phyloP scores from a whole-genome alignment of 768 basidiomycete genomes.

The Lactarius tabidus region DNA sequence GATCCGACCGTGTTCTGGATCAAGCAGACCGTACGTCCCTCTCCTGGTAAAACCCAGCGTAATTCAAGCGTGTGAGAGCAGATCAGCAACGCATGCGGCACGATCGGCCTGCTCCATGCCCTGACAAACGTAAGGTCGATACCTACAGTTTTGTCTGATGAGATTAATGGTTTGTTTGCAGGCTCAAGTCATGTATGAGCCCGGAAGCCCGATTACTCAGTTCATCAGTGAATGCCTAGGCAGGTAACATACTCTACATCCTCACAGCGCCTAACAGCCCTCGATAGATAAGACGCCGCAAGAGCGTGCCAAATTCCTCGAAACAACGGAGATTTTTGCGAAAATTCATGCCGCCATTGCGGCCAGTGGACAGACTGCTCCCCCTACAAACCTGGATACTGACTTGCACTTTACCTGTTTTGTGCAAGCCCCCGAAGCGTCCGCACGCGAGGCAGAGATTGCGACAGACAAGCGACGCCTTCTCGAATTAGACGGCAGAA shows the following conservation, averaged over 20 bases:
- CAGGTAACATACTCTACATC: constrained; percentile 26
- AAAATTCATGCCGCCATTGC: constrained; percentile 73
- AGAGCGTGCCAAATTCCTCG: constrained; percentile 72
- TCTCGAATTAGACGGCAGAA: constrained; percentile 80
- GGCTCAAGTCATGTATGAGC: constrained; percentile 49
- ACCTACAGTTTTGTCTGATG: background rate
- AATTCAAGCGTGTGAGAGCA: constrained; percentile 7
- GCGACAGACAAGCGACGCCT: constrained; percentile 40
- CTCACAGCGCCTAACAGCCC: background rate
- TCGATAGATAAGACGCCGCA: constrained; percentile 57
- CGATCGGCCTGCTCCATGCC: constrained; percentile 36
- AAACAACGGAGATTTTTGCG: constrained; percentile 71
- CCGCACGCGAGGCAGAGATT: constrained; percentile 32
- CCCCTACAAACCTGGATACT: constrained; percentile 60
- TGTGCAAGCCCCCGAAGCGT: constrained; percentile 56
- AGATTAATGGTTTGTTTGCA: constrained; percentile 29
- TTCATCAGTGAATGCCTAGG: constrained; percentile 67
- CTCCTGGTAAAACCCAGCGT: background rate
- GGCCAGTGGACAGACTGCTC: constrained; percentile 59
- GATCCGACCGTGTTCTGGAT: constrained; percentile 78
- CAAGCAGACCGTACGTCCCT: constrained; percentile 72
- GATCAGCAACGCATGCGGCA: constrained; percentile 35
- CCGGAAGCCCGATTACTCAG: constrained; percentile 55
- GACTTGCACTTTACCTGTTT: constrained; percentile 89
- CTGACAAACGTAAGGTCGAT: constrained; percentile 63